Evolutionary conservation across 441 rosid genomes (phyloP), one percentile per base, ranked within the genome.

Genomic region (Euphorbia schlechtendalii): DNA sequence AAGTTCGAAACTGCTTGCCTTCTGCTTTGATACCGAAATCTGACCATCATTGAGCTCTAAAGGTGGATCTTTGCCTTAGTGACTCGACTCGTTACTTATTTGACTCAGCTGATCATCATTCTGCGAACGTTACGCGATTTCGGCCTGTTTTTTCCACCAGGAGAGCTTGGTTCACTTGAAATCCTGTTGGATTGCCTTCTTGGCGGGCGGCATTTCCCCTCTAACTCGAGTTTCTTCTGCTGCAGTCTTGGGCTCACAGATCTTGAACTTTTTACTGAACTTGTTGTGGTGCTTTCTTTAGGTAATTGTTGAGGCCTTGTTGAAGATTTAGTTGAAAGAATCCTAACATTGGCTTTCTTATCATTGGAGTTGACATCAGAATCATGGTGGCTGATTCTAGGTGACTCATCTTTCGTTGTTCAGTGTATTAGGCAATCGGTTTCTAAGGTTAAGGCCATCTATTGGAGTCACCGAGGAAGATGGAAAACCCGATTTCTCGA

Each of bases 81-180:
- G 77, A 78, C 82, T 72, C 20, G 91, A 80, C 69, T 83, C 82
- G 57, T 73, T 83, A 68, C 92, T 85, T 63, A 70, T 60, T 71
- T 85, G 92, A 71, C 87, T 81, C 71, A 80, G 56, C 59, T 81
- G 99, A 69, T 87, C 95, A 68, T 89, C 86, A 63, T 69, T 76
- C 46, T 65, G 73, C 63, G 72, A 83, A 67, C 41, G 80, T 75
- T 81, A 71, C 71, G 78, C 72, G 74, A 76, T 69, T 63, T 80
- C n/a, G 61, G 63, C 73, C 80, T 76, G 64, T 49, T 77, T 67
- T 73, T 87, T 59, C 83, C 82, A 63, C 90, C 84, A 17, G 79
- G 86, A 21, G 86, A 79, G 71, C 76, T 65, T 45, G 79, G 74
- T 70, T 83, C 89, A 20, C 61, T 43, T 2, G 59, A 66, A 51